These are phyloP conservation scores for Saposhnikovia divaricata DNA, from an alignment of 129 eudicot genomes.

Conservation along the genomic window DNA sequence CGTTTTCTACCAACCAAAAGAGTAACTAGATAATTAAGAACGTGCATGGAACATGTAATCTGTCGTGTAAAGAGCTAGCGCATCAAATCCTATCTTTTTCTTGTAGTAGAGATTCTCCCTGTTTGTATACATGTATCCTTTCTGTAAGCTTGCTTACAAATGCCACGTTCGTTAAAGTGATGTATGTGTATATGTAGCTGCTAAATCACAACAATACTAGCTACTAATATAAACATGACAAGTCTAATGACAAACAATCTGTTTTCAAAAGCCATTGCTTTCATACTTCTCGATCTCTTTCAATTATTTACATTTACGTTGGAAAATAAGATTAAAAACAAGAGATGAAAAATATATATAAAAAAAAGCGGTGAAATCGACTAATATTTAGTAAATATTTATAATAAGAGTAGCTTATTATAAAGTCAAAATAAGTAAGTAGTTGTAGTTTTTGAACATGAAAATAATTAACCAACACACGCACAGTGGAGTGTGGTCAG, in stretches of 20 bases:
- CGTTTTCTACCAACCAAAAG: neutral
- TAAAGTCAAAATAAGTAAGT: neutral
- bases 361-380: too few species aligned
- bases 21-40: neutral
- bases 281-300: too few species aligned
- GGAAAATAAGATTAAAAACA: too few species aligned
- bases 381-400: too few species aligned
- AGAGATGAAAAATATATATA: too few species aligned
- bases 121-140: neutral
- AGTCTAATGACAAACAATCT: neutral
- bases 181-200: neutral
- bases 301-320: too few species aligned
- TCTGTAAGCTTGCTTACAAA: neutral
- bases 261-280: too few species aligned
- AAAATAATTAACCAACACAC: neutral
- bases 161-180: neutral
- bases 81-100: neutral
- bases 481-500: neutral
- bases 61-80: slow-evolving; percentile 6
- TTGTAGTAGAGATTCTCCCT: neutral
- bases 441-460: too few species aligned
- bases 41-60: slow-evolving; percentile 13
- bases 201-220: neutral
- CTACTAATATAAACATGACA: neutral
- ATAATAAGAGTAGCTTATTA: neutral